Base-by-base conservation (phyloP, 2,329 filamentous ascomycete species). In the Acarospora socialis region DNA sequence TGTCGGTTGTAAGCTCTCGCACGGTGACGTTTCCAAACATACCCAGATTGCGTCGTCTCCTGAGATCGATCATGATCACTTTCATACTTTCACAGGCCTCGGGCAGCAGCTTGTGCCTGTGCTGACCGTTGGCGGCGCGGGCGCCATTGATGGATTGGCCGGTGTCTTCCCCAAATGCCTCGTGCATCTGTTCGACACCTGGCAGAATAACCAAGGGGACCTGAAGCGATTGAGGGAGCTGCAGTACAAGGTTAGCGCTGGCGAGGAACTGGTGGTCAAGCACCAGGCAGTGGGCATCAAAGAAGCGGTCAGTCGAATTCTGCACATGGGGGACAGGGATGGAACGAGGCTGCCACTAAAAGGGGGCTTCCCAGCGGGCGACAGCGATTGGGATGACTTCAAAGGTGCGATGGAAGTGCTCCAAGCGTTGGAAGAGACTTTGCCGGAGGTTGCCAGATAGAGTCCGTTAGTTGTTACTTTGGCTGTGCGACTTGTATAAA, bases 1-100 rank as follows among this genome's bases (percentile, higher is more conserved):
- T 36, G 73, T 77, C 3, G 74, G 74, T 30, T 75, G 70, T 55
- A 79, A 79, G 55, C 66, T 79, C 43, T 77, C 72, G 1, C 74
- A 79, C 49, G 73, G 71, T 30, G 70, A 77, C 47, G 62, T 77
- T 28, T 74, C 71, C n/a, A 61, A 68, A 43, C 72, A 76, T 47
- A 61, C 66, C 4, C 67, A 76, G 48, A 66, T 77, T 36, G 70
- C 68, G 3, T 60, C 65, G 3, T 68, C 65, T 43, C 73, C 73
- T 0, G 48, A 58, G 28, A 73, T 78, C 46, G 67, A 77, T 50
- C 63, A 70, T 44, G 46, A 52, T 2, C 55, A 64, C 28, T 78
- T 78, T 55, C 63, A 61, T 42, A 66, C 70, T 18, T 78, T 70
- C 56, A 74, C 70, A 3, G 73, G 74, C 0, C 61, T 77, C 2